Evolutionary conservation across 2,329 filamentous ascomycete genomes (phyloP), one percentile per base, ranked within the genome.

Genomic region (Penicillium psychrosexuale): DNA sequence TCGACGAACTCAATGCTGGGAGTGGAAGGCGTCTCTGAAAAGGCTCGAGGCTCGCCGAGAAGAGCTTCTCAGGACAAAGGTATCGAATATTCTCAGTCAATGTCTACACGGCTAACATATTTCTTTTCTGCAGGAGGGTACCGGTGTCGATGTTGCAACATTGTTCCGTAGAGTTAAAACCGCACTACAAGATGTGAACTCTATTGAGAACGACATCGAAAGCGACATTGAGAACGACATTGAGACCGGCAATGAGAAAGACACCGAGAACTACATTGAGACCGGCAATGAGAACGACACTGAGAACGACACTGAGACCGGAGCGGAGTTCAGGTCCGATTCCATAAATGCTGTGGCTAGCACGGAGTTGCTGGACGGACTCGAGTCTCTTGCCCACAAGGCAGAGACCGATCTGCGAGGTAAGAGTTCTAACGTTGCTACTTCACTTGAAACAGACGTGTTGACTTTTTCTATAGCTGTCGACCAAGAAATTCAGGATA

Each of bases 1-100:
- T 40, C 79, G 83, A 40, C 85, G 91, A 28, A 81, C 86, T 57
- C 78, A 87, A 57, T 84, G 84, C 42, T 97, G 93, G 93, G 81
- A 82, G 43, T 84, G 88, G 72, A 89, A 90, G 58, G 80, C 82
- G 56, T 78, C 84, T 43, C 73, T 94, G 12, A 79, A 78, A 31
- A 73, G 76, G 28, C 67, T 90, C 3, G 80, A 84, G 59, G 73
- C 69, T 40, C 73, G 77, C 38, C 75, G 73, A 57, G 69, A 66
- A 17, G 71, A 78, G 51, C 68, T 83, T 8, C 66, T 65, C 65
- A 77, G 52, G 63, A 70, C 63, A 58, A 66, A 64, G 56, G 69
- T 72, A 67, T 55, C 51, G 6, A 30, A 30, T 5, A 17, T 34
- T 31, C 28, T 19, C 11, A 24, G 1, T 9, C 3, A 12, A 49